phyloP scores from a whole-genome alignment of 768 basidiomycete species.

The Gymnopilus dilepis region DNA sequence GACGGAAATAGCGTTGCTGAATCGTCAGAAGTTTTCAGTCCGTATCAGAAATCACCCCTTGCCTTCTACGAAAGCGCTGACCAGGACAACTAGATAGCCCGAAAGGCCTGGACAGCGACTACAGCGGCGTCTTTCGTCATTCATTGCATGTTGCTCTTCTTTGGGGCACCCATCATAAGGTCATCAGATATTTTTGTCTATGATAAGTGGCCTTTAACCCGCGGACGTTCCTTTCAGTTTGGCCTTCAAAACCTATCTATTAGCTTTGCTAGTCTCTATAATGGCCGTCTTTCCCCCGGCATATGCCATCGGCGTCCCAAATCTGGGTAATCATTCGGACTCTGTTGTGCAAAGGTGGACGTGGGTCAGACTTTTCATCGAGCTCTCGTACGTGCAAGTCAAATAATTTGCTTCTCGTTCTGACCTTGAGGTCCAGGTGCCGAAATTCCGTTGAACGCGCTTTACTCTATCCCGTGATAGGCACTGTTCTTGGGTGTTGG shows the following conservation, averaged over 20 bases:
- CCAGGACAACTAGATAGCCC: conserved; percentile 47
- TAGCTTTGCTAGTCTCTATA: conserved; percentile 71
- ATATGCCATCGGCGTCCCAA: conserved; percentile 71
- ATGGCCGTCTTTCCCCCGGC: conserved; percentile 70
- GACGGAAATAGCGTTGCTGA: conserved; percentile 44
- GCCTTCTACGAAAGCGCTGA: conserved; percentile 12
- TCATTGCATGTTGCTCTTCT: conserved; percentile 59
- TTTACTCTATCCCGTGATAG: conserved; percentile 79
- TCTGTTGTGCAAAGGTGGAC: conserved; percentile 62
- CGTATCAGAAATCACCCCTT: conserved; percentile 24
- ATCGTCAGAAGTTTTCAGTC: conserved; percentile 45
- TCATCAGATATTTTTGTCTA: conserved; percentile 33
- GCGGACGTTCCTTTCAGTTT: conserved; percentile 25
- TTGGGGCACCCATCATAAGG: conserved; percentile 78
- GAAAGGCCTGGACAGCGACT: conserved; percentile 59
- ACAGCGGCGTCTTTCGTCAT: conserved; percentile 49
- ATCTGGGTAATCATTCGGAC: conserved; percentile 43
- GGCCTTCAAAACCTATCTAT: conserved; percentile 61
- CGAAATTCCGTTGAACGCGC: conserved; percentile 76
- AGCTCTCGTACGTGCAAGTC: conserved; percentile 69
- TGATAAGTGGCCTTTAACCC: conserved; percentile 17
- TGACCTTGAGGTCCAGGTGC: conserved; percentile 39
- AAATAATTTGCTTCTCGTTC: conserved; percentile 6
- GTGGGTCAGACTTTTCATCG: conserved; percentile 83
- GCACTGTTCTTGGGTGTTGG: conserved; percentile 80